Conservation (phyloP, 768 basidiomycete genomes). For the Lactarius tabidus region DNA sequence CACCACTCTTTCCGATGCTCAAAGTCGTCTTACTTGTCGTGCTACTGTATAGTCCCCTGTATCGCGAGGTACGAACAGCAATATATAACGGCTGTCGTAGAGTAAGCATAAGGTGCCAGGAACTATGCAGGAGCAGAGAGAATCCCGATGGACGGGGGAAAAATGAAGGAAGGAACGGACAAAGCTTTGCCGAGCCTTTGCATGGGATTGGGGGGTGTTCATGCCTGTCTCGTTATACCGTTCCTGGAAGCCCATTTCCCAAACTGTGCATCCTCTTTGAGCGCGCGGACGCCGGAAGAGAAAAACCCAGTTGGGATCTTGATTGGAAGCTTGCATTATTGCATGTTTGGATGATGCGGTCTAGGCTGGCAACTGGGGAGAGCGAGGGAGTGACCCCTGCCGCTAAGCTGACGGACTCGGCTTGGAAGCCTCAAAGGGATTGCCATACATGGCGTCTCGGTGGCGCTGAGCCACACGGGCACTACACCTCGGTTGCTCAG, state of each 20-base stretch:
- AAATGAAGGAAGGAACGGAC: not conserved
- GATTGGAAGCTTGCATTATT: not conserved
- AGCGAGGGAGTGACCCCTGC: not conserved
- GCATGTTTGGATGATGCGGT: not conserved
- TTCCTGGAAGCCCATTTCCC: conserved; percentile 13
- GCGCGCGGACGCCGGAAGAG: not conserved
- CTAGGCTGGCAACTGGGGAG: not conserved
- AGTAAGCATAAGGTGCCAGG: not conserved
- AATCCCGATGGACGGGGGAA: conserved; percentile 1
- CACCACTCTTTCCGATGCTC: not conserved
- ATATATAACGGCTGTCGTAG: not conserved
- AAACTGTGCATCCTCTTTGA: not conserved
- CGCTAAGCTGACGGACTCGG: not conserved
- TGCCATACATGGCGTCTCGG: not conserved
- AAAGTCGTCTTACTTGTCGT: not conserved
- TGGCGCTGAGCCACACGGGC: not conserved
- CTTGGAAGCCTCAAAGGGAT: conserved; percentile 2
- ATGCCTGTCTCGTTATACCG: not conserved
- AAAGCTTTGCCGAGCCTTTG: not conserved
- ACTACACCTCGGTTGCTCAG: not conserved
- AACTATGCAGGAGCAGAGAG: not conserved
- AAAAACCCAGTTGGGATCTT: not conserved
- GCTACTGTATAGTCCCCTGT: conserved; percentile 1
- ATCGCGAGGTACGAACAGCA: not conserved
- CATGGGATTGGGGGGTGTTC: not conserved